Evolutionary conservation across 495 filamentous ascomycete species (phyloP).

Genomic region (Penicillium lividum): DNA sequence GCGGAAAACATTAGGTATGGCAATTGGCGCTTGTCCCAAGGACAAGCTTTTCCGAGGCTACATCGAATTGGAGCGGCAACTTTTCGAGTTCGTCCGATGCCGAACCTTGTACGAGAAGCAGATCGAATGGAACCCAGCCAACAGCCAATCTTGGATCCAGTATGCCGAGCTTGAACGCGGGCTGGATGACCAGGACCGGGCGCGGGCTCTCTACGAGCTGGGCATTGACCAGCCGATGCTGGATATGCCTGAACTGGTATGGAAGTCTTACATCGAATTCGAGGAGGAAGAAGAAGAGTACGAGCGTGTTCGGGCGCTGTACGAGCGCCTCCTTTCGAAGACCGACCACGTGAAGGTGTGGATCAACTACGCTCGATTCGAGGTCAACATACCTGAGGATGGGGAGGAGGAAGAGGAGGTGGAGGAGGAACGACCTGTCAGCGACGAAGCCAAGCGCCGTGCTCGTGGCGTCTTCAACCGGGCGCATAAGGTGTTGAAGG

Average conservation of each 20-base stretch:
- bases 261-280: constrained; percentile 98
- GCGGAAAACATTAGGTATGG: constrained; percentile 82
- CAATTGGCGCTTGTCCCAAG: constrained; percentile 93
- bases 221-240: constrained; percentile 78
- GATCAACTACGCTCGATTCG: constrained; percentile 96
- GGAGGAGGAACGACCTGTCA: constrained; percentile 70
- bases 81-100: constrained; percentile 90
- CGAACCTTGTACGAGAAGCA: constrained; percentile 92
- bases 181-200: constrained; percentile 82
- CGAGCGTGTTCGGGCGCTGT: constrained; percentile 75
- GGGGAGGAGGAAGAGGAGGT: constrained; percentile 63
- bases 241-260: constrained; percentile 98
- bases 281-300: constrained; percentile 93
- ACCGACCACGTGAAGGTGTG: constrained; percentile 98
- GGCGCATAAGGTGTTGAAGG: constrained; percentile 86
- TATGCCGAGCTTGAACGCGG: constrained; percentile 91
- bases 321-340: constrained; percentile 89
- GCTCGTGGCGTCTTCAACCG: constrained; percentile 84
- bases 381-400: constrained; percentile 79
- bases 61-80: constrained; percentile 83
- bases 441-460: constrained; percentile 77
- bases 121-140: constrained; percentile 84
- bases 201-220: constrained; percentile 89
- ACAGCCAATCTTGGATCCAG: constrained; percentile 91
- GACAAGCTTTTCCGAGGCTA: constrained; percentile 94